A percentile compares a stretch with the other conserved stretches of the same genome.
phyloP scores from a whole-genome alignment of 331 rosid genomes.

The Dryas integrifolia region DNA sequence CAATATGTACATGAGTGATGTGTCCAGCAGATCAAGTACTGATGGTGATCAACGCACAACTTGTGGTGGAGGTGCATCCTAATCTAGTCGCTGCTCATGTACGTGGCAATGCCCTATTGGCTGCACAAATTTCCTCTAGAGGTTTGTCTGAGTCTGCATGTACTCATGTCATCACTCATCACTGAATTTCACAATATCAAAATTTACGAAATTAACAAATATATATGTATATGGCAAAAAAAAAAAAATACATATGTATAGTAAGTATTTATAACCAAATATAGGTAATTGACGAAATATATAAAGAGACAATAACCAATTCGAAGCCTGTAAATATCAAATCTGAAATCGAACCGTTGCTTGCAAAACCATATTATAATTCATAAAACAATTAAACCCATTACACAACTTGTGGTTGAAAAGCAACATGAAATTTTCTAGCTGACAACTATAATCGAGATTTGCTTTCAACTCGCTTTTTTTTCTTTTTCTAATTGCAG shows the following conservation, averaged over 20 bases:
- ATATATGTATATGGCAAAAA: too few species aligned
- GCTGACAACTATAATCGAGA: not conserved
- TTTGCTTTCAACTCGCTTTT: too few species aligned
- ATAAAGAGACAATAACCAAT: not conserved
- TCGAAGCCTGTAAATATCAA: not conserved
- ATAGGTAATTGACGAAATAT: too few species aligned
- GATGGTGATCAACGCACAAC: not conserved
- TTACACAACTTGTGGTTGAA: not conserved
- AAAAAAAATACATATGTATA: too few species aligned
- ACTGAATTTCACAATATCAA: too few species aligned
- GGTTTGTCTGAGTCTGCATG: slow-evolving; percentile 23
- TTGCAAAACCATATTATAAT: not conserved
- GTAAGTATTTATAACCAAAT: too few species aligned
- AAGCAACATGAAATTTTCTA: not conserved
- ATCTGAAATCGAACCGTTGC: too few species aligned
- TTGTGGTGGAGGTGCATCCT: slow-evolving; percentile 51
- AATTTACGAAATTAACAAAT: too few species aligned
- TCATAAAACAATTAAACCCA: not conserved
- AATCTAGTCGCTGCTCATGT: slow-evolving; percentile 23
- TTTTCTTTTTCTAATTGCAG: too few species aligned
- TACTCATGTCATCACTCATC: slow-evolving; percentile 18
- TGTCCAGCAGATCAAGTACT: not conserved
- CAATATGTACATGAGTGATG: not conserved
- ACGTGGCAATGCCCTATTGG: slow-evolving; percentile 29
- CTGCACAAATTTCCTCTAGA: slow-evolving; percentile 4